These are phyloP conservation scores for Backusella australiensis DNA, from an alignment of 192 early-diverging fungal species.

Conservation along the genomic window DNA sequence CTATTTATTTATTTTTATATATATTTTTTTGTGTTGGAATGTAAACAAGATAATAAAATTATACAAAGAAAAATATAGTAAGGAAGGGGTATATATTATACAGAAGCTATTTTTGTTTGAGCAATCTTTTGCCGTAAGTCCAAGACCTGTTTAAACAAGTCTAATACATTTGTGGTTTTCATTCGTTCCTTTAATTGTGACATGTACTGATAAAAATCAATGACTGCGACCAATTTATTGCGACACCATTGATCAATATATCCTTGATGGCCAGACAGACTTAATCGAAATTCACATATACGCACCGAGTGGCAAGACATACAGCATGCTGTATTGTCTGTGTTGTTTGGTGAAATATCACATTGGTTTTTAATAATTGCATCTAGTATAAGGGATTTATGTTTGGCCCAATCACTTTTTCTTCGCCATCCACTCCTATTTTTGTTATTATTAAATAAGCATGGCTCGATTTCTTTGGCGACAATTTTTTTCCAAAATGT, in stretches of 20 bases:
- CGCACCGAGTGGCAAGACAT: not conserved
- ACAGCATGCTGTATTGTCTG: not conserved
- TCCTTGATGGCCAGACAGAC: not conserved
- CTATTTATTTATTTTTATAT: not conserved
- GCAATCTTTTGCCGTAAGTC: not conserved
- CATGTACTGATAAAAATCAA: not conserved
- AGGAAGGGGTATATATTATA: not conserved
- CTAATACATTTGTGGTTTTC: not conserved
- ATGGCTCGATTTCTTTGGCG: not conserved
- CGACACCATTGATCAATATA: not conserved
- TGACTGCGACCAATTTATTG: not conserved
- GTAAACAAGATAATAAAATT: not conserved
- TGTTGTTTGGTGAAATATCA: not conserved
- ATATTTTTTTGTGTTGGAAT: not conserved
- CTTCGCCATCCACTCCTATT: not conserved
- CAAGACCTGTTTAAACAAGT: not conserved
- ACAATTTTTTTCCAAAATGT: not conserved
- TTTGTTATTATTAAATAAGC: not conserved
- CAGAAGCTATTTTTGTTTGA: not conserved
- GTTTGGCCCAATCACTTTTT: not conserved
- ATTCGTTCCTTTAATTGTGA: not conserved
- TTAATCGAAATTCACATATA: constrained; percentile 3
- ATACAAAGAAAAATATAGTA: not conserved
- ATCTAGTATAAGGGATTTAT: not conserved
- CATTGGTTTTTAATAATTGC: not conserved